Evolutionary conservation across 108 stramenopile species (phyloP), one percentile per base, ranked within the genome.

Genomic region (Craspedostauros australis): DNA sequence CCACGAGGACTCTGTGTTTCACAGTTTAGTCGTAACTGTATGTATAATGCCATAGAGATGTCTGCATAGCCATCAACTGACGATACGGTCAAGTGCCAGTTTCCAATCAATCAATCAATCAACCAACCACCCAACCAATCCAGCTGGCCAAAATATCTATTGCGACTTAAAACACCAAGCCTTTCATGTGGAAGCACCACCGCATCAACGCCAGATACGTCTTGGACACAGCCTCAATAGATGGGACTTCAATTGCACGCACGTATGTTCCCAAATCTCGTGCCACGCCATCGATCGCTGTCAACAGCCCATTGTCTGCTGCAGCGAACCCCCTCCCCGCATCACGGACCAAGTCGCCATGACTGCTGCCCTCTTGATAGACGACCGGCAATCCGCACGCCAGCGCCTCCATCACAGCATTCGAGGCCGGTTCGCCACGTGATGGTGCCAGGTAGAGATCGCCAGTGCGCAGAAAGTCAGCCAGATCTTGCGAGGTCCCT

Each of bases 101-200:
- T n/a, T n/a, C n/a, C n/a, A n/a, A n/a, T n/a, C n/a, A n/a, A n/a
- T n/a, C n/a, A n/a, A n/a, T n/a, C n/a, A n/a, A n/a, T n/a, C n/a
- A n/a, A n/a, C n/a, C n/a, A n/a, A n/a, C n/a, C n/a, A n/a, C n/a
- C n/a, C n/a, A n/a, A n/a, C n/a, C n/a, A n/a, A n/a, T n/a, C n/a
- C n/a, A n/a, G n/a, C n/a, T n/a, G n/a, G n/a, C n/a, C n/a, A n/a
- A n/a, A n/a, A n/a, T n/a, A n/a, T n/a, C n/a, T n/a, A n/a, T n/a
- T n/a, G n/a, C n/a, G n/a, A n/a, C n/a, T n/a, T n/a, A n/a, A n/a
- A n/a, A n/a, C n/a, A n/a, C n/a, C 46, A 57, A 29, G 7, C 28
- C 44, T 33, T 57, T 57, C 56, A 57, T 57, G 56, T 57, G 46
- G 23, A 57, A 57, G 28, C 56, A 57, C 56, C 56, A 57, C 21